phyloP scores from a whole-genome alignment of 1,284 basidiomycete species.

The Fistulina hepatica region DNA sequence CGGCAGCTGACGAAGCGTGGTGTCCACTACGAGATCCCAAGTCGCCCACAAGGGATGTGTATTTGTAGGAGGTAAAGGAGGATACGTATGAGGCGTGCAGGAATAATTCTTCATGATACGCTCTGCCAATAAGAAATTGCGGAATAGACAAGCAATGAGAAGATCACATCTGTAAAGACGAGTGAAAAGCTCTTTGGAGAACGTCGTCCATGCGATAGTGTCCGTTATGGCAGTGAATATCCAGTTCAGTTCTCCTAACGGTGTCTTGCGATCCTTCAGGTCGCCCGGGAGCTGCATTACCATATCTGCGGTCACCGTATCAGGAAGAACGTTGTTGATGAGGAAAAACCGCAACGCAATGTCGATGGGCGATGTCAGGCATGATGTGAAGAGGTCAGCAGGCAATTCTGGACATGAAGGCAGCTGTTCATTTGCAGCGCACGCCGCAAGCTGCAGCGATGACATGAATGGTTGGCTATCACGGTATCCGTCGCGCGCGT shows the following conservation, averaged over 20 bases:
- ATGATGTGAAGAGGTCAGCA: constrained; percentile 95
- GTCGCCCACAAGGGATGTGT: constrained; percentile 94
- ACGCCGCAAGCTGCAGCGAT: constrained; percentile 93
- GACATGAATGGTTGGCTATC: constrained; percentile 65
- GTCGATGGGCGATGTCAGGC: constrained; percentile 96
- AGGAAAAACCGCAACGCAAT: constrained; percentile 94
- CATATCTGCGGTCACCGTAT: constrained; percentile 78
- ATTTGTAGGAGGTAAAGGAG: constrained; percentile 86
- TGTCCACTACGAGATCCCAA: constrained; percentile 96
- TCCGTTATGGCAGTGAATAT: constrained; percentile 99
- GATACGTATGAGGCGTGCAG: constrained; percentile 92
- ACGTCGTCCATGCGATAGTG: constrained; percentile 98
- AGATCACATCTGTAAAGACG: constrained; percentile 93
- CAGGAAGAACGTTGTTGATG: constrained; percentile 78
- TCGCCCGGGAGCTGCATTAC: constrained; percentile 94
- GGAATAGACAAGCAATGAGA: constrained; percentile 90
- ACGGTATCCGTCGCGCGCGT: constrained; percentile 48
- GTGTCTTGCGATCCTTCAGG: constrained; percentile 91
- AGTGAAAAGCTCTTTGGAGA: constrained; percentile 89
- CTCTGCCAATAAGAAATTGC: constrained; percentile 95
- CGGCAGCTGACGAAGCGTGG: constrained; percentile 89
- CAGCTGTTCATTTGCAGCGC: constrained; percentile 82
- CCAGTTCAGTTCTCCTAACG: constrained; percentile 97
- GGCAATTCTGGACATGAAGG: constrained; percentile 96
- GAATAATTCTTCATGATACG: constrained; percentile 98